Base-by-base conservation (phyloP, 164 flowering plant species). In the Liriodendron chinense region DNA sequence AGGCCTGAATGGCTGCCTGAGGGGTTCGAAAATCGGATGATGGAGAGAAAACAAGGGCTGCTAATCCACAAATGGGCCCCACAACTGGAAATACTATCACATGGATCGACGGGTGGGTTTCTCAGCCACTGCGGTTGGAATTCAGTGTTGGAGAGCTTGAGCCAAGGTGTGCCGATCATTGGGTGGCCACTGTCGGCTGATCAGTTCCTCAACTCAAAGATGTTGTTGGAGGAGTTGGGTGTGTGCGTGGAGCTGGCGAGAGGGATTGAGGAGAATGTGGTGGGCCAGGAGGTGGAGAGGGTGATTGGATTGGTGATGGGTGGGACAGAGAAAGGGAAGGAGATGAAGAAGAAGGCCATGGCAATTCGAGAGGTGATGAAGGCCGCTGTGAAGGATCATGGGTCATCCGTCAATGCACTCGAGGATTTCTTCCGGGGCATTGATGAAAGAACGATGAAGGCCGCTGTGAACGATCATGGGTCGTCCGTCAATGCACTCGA, bases 41-140 rank as follows among this genome's bases (percentile, higher is more conserved):
- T n/a, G 56, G 59, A 69, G 61, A 16, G 21, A 22, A 75, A 68
- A 9, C 72, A n/a, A 61, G 72, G 77, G 18, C 9, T 75, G 0
- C 7, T 75, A 14, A 67, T 75, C 53, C 26, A 72, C 7, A 28
- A 22, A 14, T 75, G 77, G 72, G 77, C 65, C 7, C 77, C 77
- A 5, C 77, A 75, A 22, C 7, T 75, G 66, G 43, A 23, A n/a
- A 75, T 75, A 22, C 64, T 82, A 7, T 53, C 68, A 1, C 80
- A 78, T 56, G 47, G 34, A 13, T 78, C 80, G 3, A 70, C 70
- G 0, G 73, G 76, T 2, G 77, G 47, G 18, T 78, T 78, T 69
- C 63, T 78, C 25, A 74, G 80, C 64, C 80, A 78, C 49, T 78
- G 80, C 34, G 80, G 80, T 9, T 78, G 80, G 76, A 78, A 78